Evolutionary conservation across 139 green algal species (phyloP).

Genomic region (Mesostigma viride): DNA sequence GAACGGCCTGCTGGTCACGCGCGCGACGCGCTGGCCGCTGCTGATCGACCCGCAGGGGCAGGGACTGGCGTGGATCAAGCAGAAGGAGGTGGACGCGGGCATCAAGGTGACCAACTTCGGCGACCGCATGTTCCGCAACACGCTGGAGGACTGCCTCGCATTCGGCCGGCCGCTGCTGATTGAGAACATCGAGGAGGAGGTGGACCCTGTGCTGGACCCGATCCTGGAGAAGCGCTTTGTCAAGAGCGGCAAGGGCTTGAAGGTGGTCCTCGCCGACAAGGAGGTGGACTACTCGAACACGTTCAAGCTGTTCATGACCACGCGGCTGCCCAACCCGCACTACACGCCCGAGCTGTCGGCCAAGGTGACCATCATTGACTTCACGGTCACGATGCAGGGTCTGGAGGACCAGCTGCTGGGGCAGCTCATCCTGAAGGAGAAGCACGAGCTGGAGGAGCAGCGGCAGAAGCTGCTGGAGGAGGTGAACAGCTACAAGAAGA

Average conservation of each 20-base stretch:
- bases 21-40: constrained; percentile 68
- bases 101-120: constrained; percentile 66
- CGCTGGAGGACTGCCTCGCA: constrained; percentile 81
- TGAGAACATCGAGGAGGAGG: constrained; percentile 88
- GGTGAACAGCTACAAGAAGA: constrained; percentile 75
- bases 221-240: constrained; percentile 72
- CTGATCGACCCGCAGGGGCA: constrained; percentile 81
- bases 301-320: constrained; percentile 85
- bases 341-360: constrained; percentile 83
- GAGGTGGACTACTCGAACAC: constrained; percentile 78
- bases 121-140: constrained; percentile 75
- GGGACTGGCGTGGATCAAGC: constrained; percentile 73
- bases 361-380: constrained; percentile 81
- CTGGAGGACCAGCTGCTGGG: constrained; percentile 92
- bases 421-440: constrained; percentile 88
- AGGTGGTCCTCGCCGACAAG: constrained; percentile 67
- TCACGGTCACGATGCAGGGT: constrained; percentile 81
- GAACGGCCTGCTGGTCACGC: constrained; percentile 89
- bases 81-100: constrained; percentile 66
- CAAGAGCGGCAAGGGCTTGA: constrained; percentile 52
- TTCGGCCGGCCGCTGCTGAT: constrained; percentile 84
- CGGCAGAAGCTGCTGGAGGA: constrained; percentile 73
- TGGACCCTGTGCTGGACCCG: constrained; percentile 82
- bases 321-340: constrained; percentile 77
- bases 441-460: constrained; percentile 88